These are phyloP conservation scores for Colletotrichum spaethianum DNA, from an alignment of 2,329 filamentous ascomycete species.

Conservation along the genomic window DNA sequence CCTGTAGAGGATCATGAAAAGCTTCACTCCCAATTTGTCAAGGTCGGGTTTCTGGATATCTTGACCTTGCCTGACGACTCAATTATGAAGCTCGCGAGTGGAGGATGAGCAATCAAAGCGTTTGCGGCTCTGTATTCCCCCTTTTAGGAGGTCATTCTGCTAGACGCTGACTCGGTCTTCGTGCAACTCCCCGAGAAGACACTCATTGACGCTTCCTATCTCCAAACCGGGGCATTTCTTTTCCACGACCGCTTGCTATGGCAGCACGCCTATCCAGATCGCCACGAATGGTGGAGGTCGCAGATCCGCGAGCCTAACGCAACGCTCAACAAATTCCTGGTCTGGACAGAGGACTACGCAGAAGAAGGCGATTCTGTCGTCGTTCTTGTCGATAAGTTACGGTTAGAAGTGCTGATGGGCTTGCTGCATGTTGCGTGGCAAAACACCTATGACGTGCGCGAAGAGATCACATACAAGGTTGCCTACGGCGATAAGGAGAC, in stretches of 20 bases:
- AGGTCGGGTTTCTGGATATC: conserved; percentile 51
- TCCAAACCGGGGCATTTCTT: conserved; percentile 51
- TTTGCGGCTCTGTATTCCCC: conserved; percentile 54
- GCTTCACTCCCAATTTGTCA: conserved; percentile 43
- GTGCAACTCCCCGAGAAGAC: conserved; percentile 52
- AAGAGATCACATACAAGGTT: conserved; percentile 56
- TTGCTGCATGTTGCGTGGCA: conserved; percentile 60
- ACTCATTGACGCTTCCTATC: conserved; percentile 49
- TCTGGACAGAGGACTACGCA: conserved; percentile 56
- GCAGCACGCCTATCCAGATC: conserved; percentile 50
- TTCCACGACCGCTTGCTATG: conserved; percentile 58
- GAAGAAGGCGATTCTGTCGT: conserved; percentile 60
- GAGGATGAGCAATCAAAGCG: conserved; percentile 58
- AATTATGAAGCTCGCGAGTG: conserved; percentile 46
- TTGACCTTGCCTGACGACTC: conserved; percentile 50
- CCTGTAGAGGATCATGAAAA: conserved; percentile 44
- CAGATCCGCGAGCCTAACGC: conserved; percentile 53
- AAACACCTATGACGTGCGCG: conserved; percentile 56
- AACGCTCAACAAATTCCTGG: conserved; percentile 51
- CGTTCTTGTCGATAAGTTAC: conserved; percentile 57
- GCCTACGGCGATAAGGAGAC: conserved; percentile 62
- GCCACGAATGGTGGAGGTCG: conserved; percentile 56
- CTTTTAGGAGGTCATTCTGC: conserved; percentile 54
- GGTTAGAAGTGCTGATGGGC: conserved; percentile 54
- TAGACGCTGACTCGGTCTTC: conserved; percentile 58